A percentile compares a stretch with the other conserved stretches of the same genome.
phyloP scores from a whole-genome alignment of 805 yeast species.

The Alloascoidea hylecoeti region DNA sequence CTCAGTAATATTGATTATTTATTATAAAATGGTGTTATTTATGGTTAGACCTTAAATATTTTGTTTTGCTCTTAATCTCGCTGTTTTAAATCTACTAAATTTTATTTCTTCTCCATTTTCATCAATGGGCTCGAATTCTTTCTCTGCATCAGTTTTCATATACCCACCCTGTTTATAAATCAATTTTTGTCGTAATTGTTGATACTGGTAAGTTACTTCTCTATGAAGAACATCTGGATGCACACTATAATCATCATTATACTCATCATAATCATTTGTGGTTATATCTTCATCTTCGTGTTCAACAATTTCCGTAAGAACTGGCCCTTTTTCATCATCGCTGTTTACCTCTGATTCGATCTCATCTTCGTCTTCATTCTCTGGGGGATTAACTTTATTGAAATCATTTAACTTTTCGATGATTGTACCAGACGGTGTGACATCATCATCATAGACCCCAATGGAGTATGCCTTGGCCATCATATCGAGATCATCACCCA shows the following conservation, averaged over 20 bases:
- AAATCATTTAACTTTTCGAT: constrained; percentile 34
- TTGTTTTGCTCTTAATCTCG: too few relatives aligned
- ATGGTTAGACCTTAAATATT: too few relatives aligned
- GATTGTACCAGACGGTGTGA: constrained; percentile 21
- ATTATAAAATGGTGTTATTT: too few relatives aligned
- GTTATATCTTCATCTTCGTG: constrained; percentile 12
- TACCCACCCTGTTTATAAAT: constrained; percentile 36
- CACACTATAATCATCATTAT: constrained; percentile 16
- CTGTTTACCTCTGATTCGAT: constrained; percentile 16
- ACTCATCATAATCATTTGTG: constrained; percentile 6
- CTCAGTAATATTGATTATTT: too few relatives aligned
- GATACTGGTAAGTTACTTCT: constrained; percentile 41
- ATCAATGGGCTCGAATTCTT: constrained; percentile 57
- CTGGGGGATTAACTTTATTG: constrained; percentile 14
- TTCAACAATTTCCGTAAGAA: constrained; percentile 31
- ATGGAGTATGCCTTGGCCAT: constrained; percentile 38
- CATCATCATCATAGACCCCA: constrained; percentile 42
- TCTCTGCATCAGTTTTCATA: constrained; percentile 28
- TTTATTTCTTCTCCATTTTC: constrained; percentile 43
- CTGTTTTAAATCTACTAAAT: constrained; percentile 57
- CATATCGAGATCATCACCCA: constrained; percentile 27
- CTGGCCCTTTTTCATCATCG: constrained; percentile 22
- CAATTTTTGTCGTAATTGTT: constrained; percentile 33
- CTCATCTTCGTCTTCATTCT: constrained; percentile 11
- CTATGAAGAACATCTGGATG: constrained; percentile 24